phyloP scores from a whole-genome alignment of 257 asterid genomes.

The Salvia splendens region DNA sequence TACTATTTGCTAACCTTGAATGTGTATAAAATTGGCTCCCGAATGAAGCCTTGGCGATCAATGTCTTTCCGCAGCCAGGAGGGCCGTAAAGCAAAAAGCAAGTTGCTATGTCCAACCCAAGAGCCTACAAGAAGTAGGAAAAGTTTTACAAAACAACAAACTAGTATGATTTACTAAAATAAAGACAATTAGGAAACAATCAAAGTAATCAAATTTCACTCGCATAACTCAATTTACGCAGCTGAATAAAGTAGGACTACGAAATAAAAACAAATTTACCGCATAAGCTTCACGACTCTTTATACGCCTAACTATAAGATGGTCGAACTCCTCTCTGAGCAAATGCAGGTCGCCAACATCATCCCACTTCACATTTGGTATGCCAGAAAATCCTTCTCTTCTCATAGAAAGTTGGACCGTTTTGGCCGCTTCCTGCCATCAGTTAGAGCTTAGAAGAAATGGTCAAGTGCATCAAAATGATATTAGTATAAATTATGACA shows the following conservation, averaged over 20 bases:
- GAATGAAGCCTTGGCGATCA: constrained; percentile 95
- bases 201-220: not conserved
- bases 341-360: constrained; percentile 83
- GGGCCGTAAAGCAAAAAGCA: constrained; percentile 97
- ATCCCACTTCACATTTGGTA: constrained; percentile 89
- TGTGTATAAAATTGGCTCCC: constrained; percentile 87
- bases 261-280: constrained; percentile 42
- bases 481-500: not conserved
- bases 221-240: constrained; percentile 17
- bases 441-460: constrained; percentile 25
- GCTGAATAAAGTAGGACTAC: not conserved
- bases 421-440: constrained; percentile 76
- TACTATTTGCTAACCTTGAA: constrained; percentile 55
- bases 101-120: constrained; percentile 61
- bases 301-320: constrained; percentile 59
- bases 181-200: constrained; percentile 15
- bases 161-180: not conserved
- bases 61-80: constrained; percentile 96
- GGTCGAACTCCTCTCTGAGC: constrained; percentile 62
- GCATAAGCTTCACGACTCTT: constrained; percentile 69
- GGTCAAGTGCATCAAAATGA: constrained; percentile 24
- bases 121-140: constrained; percentile 46
- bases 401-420: constrained; percentile 77
- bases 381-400: constrained; percentile 87
- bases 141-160: constrained; percentile 15